These are phyloP conservation scores for Macadamia integrifolia DNA, from an alignment of 164 flowering plant species.

Conservation along the genomic window DNA sequence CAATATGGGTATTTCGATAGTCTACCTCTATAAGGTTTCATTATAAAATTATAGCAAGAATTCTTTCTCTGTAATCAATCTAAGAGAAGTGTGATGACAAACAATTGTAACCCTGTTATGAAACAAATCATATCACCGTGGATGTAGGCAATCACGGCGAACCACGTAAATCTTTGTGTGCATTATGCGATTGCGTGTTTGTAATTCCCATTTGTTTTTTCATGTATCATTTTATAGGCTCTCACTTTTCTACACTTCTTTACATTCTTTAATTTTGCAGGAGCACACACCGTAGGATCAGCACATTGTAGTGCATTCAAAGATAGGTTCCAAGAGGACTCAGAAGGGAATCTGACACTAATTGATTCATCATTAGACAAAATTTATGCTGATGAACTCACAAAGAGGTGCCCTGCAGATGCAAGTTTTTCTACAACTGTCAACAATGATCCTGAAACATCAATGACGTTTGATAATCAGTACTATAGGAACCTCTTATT, in stretches of 20 bases:
- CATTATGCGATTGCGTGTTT: no score
- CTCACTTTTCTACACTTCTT: neutral
- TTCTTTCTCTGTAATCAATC: no score
- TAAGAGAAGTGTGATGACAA: no score
- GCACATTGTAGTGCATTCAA: slow-evolving; percentile 71
- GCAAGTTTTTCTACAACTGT: slow-evolving; percentile 39
- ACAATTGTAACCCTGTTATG: no score
- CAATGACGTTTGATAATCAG: slow-evolving; percentile 55
- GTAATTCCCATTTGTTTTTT: no score
- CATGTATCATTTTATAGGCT: no score
- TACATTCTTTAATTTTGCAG: slow-evolving; percentile 24
- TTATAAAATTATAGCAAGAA: no score
- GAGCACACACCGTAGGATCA: slow-evolving; percentile 75
- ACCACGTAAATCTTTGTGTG: no score
- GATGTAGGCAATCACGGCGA: no score
- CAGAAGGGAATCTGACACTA: slow-evolving; percentile 45
- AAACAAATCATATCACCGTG: no score
- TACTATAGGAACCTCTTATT: slow-evolving; percentile 49
- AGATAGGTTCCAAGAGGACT: slow-evolving; percentile 47
- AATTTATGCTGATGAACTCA: slow-evolving; percentile 43
- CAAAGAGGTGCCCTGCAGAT: slow-evolving; percentile 41
- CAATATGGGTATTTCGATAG: no score
- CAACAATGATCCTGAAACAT: slow-evolving; percentile 53
- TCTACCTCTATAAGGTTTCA: no score
- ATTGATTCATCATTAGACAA: slow-evolving; percentile 52